These are phyloP conservation scores for Akanthomyces lecanii DNA, from an alignment of 2,329 filamentous ascomycete species.

Conservation along the genomic window DNA sequence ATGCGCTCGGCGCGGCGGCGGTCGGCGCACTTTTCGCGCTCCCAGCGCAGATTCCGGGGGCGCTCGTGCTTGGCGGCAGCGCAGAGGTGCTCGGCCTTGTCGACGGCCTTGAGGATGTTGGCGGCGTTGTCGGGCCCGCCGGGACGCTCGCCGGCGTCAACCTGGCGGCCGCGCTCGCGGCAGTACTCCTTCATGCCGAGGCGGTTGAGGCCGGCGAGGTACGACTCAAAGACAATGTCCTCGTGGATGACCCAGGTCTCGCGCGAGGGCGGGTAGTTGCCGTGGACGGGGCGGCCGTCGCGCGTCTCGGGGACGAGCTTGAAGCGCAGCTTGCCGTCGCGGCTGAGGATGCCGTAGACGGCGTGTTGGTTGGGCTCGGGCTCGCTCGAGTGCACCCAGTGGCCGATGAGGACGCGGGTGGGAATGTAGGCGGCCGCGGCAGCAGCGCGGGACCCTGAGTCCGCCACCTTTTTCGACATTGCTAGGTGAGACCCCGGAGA, in stretches of 20 bases:
- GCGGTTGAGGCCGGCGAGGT: constrained; percentile 15
- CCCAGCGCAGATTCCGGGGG: constrained; percentile 16
- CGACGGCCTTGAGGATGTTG: constrained; percentile 18
- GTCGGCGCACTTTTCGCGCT: constrained; percentile 16
- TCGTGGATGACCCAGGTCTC: constrained; percentile 16
- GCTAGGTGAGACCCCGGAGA: background rate
- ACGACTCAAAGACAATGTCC: constrained; percentile 14
- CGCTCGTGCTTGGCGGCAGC: constrained; percentile 9
- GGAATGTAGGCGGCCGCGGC: background rate
- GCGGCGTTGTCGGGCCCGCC: constrained; percentile 11
- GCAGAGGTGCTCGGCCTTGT: constrained; percentile 10
- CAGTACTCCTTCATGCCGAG: constrained; percentile 18
- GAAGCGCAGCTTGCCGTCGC: constrained; percentile 17
- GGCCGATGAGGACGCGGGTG: constrained; percentile 12
- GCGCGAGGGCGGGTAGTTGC: constrained; percentile 10
- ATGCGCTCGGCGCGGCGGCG: constrained; percentile 10
- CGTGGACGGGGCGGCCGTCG: constrained; percentile 9
- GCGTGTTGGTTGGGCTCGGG: constrained; percentile 17
- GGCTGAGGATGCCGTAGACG: constrained; percentile 17
- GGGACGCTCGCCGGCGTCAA: constrained; percentile 5
- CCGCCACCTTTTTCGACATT: constrained; percentile 8
- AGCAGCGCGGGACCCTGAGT: background rate
- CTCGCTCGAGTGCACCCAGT: constrained; percentile 17
- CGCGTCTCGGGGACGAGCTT: constrained; percentile 16
- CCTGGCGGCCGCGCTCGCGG: constrained; percentile 13